These are phyloP conservation scores for Plectosphaerella cucumerina DNA, from an alignment of 2,329 filamentous ascomycete genomes.

Conservation along the genomic window DNA sequence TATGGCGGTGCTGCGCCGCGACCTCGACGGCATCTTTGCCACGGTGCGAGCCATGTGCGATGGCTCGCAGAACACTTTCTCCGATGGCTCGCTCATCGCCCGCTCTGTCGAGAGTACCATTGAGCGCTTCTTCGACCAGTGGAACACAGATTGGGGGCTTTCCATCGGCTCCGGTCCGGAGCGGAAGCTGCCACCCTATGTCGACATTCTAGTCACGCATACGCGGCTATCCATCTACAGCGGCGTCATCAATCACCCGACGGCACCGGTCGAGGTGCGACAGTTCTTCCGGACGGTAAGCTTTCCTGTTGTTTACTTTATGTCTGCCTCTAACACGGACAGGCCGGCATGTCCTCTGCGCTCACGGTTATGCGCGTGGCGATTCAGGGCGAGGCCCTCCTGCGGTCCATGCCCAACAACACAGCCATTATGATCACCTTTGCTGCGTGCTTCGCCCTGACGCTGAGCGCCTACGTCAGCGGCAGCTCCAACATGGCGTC, in stretches of 20 bases:
- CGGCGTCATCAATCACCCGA: constrained; percentile 70
- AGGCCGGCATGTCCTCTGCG: constrained; percentile 64
- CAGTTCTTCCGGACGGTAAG: constrained; percentile 61
- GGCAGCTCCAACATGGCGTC: constrained; percentile 56
- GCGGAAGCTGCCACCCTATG: constrained; percentile 62
- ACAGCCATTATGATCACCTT: constrained; percentile 77
- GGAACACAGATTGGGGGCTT: constrained; percentile 59
- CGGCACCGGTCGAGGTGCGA: constrained; percentile 65
- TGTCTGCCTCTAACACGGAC: background rate
- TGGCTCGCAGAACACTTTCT: constrained; percentile 42
- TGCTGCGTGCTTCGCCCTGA: constrained; percentile 65
- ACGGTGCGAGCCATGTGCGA: constrained; percentile 58
- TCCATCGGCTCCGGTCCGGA: constrained; percentile 53
- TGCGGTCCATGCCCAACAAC: constrained; percentile 75
- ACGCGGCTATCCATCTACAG: constrained; percentile 72
- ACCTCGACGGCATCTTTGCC: constrained; percentile 55
- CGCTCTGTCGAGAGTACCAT: constrained; percentile 57
- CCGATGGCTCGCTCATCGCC: constrained; percentile 49
- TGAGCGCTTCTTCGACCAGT: constrained; percentile 61
- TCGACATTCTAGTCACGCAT: constrained; percentile 70
- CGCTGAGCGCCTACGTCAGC: constrained; percentile 55
- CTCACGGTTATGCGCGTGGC: constrained; percentile 72
- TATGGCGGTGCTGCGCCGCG: constrained; percentile 64
- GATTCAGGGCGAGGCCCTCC: constrained; percentile 64
- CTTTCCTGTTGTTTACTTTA: background rate